Base-by-base conservation (phyloP, 768 basidiomycete species). In the Dacryopinax primogenitus region DNA sequence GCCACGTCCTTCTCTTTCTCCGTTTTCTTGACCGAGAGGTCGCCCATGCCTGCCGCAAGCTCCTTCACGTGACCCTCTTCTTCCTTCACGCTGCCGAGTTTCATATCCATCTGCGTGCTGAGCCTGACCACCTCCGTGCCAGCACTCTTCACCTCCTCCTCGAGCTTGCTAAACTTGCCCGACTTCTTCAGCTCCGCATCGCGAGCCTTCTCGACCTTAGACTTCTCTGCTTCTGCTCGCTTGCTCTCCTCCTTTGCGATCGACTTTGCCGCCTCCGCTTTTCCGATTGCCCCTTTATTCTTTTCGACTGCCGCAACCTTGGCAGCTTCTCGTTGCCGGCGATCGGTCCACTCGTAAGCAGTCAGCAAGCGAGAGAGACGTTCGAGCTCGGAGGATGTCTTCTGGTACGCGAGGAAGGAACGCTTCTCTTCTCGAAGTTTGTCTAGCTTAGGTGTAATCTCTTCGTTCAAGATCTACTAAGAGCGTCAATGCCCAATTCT, bases 401-500 rank as follows among this genome's bases (percentile, higher is more conserved):
- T 98, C 74, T 96, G 95, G 73, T 86, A 98, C 68, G 87, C 85
- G 33, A 98, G 80, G 71, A 84, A 97, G 4, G 87, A 83, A 33
- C 90, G 84, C 73, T 96, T 97, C 77, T 99, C 92, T 21, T 79
- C 78, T 9, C 95, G 85, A 1, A 97, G 84, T 68, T 87, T 92
- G 71, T 97, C 87, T 44, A 98, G 79, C 73, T 97, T 98, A 0
- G 96, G 95, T 0, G 84, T 87, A 72, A 98, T 96, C 76, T 97
- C 96, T 74, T 97, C 93, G 0, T 77, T 75, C 28, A 97, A 83
- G 21, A 90, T 79, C 75, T 78, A 67, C 37, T 51, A 41, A 36
- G 1, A 18, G 34, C 26, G 37, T n/a, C n/a, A n/a, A n/a, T n/a
- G n/a, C n/a, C n/a, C n/a, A n/a, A n/a, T n/a, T n/a, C n/a, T n/a